A percentile compares a stretch with the other conserved stretches of the same genome.
Conservation (phyloP, 495 filamentous ascomycete species). For the Neurospora discreta region DNA sequence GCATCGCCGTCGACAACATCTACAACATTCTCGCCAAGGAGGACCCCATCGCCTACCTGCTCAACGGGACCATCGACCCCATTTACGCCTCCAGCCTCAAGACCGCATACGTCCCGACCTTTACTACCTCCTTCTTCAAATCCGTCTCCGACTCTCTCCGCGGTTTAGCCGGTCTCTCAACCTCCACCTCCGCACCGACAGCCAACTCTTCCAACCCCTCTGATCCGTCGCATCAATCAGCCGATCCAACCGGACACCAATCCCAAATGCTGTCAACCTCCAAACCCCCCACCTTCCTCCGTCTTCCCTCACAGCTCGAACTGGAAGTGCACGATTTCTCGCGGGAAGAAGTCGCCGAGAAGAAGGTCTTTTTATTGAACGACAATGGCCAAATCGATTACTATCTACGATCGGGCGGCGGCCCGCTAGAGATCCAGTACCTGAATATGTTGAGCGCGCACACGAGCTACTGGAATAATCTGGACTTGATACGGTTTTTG, state of each 20-base stretch:
- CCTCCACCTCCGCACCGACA: constrained; percentile 1
- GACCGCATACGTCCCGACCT: constrained; percentile 64
- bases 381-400: constrained; percentile 95
- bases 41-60: constrained; percentile 72
- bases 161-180: constrained; percentile 25
- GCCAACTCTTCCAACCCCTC: background rate
- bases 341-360: constrained; percentile 85
- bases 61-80: constrained; percentile 82
- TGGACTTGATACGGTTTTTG: constrained; percentile 76
- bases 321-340: constrained; percentile 93
- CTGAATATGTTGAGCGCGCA: constrained; percentile 96
- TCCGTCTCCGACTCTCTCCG: constrained; percentile 55
- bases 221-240: background rate
- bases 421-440: constrained; percentile 87
- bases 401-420: constrained; percentile 66
- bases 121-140: constrained; percentile 52
- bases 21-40: constrained; percentile 76
- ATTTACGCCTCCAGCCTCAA: constrained; percentile 68
- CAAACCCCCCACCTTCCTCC: constrained; percentile 33
- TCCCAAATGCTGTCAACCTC: background rate
- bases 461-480: constrained; percentile 80
- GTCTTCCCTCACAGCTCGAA: constrained; percentile 82
- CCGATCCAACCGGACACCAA: background rate
- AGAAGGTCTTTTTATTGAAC: constrained; percentile 75
- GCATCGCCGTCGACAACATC: constrained; percentile 86